Base-by-base conservation (phyloP, 2,329 filamentous ascomycete species). In the Fusarium sp. region DNA sequence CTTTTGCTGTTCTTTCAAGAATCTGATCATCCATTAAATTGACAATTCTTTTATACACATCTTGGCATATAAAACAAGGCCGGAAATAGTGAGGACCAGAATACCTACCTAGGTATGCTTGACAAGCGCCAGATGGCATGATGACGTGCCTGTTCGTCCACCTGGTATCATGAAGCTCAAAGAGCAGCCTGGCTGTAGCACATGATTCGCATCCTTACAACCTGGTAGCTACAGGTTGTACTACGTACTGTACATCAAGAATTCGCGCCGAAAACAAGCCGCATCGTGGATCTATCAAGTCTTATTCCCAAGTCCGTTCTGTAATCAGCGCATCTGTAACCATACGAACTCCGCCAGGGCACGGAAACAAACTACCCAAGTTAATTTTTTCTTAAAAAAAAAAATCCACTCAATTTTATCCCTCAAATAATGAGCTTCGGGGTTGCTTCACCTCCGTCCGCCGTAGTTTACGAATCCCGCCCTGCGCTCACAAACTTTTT, bases 81-180 rank as follows among this genome's bases (percentile, higher is more conserved):
- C 19, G 19, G 19, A 19, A 19, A 19, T 19, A 19, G 19, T 19
- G 19, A 19, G 19, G 19, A 19, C 19, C 19, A 19, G 19, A 19
- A 19, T 19, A n/a, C n/a, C n/a, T n/a, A n/a, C n/a, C n/a, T n/a
- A n/a, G n/a, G n/a, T n/a, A 19, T 19, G 19, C 19, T 19, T 39
- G 26, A 48, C n/a, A 42, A 28, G 7, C 24, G 26, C 35, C 13
- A 46, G 13, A 63, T 63, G 60, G 36, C 39, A 65, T 48, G 32
- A 62, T 62, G 61, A 65, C 61, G 56, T 36, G 22, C 35, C 41
- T 24, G 13, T 24, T 40, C 24, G 12, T 38, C 19, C 19, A 19
- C 19, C 19, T 19, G 19, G 19, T 19, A 19, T 19, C 19, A 19
- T 19, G 19, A 19, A 19, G 19, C 19, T 19, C 26, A 10, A 12